phyloP scores from a whole-genome alignment of 2,329 filamentous ascomycete genomes.

The Neonectria ditissima region DNA sequence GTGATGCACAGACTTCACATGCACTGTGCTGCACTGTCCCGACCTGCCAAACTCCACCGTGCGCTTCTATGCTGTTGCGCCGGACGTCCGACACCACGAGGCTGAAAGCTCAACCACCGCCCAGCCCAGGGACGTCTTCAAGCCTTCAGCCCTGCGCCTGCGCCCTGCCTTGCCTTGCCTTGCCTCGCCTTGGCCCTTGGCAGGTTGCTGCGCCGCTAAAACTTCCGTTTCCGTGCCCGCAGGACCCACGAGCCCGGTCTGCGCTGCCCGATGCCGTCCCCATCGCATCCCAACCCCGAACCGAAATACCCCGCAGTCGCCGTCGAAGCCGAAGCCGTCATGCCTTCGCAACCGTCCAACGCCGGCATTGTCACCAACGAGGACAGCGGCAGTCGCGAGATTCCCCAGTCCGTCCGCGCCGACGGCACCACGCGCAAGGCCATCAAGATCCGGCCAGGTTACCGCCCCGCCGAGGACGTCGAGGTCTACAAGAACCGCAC shows the following conservation, averaged over 20 bases:
- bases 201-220: conserved; percentile 13
- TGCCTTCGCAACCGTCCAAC: conserved; percentile 66
- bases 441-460: conserved; percentile 93
- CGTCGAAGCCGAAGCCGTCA: conserved; percentile 37
- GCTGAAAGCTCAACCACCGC: conserved; percentile 11
- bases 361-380: conserved; percentile 84
- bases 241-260: conserved; percentile 21
- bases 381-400: conserved; percentile 83
- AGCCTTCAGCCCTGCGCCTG: conserved; percentile 16
- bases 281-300: conserved; percentile 20
- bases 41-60: not conserved
- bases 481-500: conserved; percentile 95
- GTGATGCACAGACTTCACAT: no score
- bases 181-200: conserved; percentile 10
- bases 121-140: not conserved
- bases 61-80: not conserved
- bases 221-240: not conserved
- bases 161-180: conserved; percentile 7
- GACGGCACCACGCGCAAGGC: conserved; percentile 95
- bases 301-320: conserved; percentile 31
- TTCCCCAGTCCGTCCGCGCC: conserved; percentile 85
- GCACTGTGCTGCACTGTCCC: conserved; percentile 5
- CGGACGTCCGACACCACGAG: conserved; percentile 10
- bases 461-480: conserved; percentile 93
- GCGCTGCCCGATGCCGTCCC: conserved; percentile 12